These are phyloP conservation scores for Monilinia polystroma DNA, from an alignment of 2,329 filamentous ascomycete species.

Conservation along the genomic window DNA sequence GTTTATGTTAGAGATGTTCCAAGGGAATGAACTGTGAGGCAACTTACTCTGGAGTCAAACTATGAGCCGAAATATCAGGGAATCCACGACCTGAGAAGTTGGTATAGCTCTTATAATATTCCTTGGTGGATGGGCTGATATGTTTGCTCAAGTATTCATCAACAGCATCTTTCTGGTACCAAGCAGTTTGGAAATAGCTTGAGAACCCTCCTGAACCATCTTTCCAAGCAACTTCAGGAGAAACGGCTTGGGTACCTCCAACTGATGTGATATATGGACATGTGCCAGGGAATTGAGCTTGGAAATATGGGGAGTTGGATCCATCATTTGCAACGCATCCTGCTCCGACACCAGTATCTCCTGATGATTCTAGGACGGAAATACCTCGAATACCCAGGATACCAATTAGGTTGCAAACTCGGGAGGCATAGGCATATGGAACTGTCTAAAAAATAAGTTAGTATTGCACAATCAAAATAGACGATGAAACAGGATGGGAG, in stretches of 20 bases:
- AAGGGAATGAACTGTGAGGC: neutral
- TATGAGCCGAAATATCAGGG: slow-evolving; percentile 50
- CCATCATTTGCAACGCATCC: slow-evolving; percentile 56
- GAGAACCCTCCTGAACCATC: slow-evolving; percentile 55
- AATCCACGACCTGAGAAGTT: slow-evolving; percentile 48
- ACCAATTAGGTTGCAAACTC: slow-evolving; percentile 54
- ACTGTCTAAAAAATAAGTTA: slow-evolving; percentile 44
- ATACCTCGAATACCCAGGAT: slow-evolving; percentile 54
- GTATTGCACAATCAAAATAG: neutral
- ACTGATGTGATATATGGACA: slow-evolving; percentile 41
- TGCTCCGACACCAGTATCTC: slow-evolving; percentile 51
- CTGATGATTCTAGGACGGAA: slow-evolving; percentile 51
- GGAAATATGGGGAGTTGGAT: slow-evolving; percentile 52
- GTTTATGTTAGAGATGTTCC: neutral
- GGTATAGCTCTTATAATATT: slow-evolving; percentile 48
- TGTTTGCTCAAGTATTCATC: slow-evolving; percentile 43
- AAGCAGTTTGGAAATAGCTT: slow-evolving; percentile 48
- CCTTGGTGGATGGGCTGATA: slow-evolving; percentile 41
- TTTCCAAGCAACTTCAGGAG: slow-evolving; percentile 44
- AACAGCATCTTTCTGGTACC: slow-evolving; percentile 48
- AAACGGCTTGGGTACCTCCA: slow-evolving; percentile 32
- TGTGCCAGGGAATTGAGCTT: slow-evolving; percentile 54
- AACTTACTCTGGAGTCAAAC: slow-evolving; percentile 26
- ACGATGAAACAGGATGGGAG: neutral
- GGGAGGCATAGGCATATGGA: slow-evolving; percentile 51